phyloP scores from a whole-genome alignment of 2,329 filamentous ascomycete species.

The Cladobotryum protrusum region DNA sequence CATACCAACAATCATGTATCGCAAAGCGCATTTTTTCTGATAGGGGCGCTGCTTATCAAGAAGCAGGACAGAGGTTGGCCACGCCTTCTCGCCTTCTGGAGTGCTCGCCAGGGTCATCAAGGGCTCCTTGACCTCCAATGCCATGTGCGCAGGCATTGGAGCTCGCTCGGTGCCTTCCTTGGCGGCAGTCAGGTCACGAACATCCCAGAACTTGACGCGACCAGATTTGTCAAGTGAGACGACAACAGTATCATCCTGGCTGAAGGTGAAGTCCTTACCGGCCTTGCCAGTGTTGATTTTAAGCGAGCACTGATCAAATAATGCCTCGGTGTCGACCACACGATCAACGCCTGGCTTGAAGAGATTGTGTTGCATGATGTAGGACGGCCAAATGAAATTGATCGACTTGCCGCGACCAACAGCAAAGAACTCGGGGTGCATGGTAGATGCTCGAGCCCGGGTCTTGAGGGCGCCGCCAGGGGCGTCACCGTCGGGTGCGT shows the following conservation, averaged over 20 bases:
- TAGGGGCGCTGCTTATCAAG: constrained; percentile 95
- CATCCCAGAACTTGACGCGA: constrained; percentile 96
- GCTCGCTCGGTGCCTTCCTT: constrained; percentile 46
- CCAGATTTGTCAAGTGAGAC: constrained; percentile 96
- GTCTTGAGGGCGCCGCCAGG: constrained; percentile 94
- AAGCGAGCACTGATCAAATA: constrained; percentile 77
- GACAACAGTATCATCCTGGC: constrained; percentile 89
- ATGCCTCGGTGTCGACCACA: constrained; percentile 78
- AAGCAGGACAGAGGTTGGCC: constrained; percentile 92
- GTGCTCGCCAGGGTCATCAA: constrained; percentile 82
- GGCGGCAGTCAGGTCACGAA: constrained; percentile 63
- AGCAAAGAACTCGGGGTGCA: constrained; percentile 88
- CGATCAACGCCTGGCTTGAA: constrained; percentile 60
- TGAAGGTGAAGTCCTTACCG: constrained; percentile 96
- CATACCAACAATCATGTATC: constrained; percentile 95
- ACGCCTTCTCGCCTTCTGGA: constrained; percentile 84
- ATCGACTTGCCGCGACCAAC: constrained; percentile 95
- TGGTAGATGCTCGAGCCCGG: constrained; percentile 80
- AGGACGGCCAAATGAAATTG: constrained; percentile 71
- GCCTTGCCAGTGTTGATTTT: constrained; percentile 97
- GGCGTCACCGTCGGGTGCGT: constrained; percentile 79
- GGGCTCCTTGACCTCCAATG: constrained; percentile 77
- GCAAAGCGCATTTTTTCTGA: constrained; percentile 78
- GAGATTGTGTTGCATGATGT: constrained; percentile 55
- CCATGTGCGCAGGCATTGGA: constrained; percentile 48